Conservation (phyloP, 805 yeast species). For the Candida cerambycidarum region DNA sequence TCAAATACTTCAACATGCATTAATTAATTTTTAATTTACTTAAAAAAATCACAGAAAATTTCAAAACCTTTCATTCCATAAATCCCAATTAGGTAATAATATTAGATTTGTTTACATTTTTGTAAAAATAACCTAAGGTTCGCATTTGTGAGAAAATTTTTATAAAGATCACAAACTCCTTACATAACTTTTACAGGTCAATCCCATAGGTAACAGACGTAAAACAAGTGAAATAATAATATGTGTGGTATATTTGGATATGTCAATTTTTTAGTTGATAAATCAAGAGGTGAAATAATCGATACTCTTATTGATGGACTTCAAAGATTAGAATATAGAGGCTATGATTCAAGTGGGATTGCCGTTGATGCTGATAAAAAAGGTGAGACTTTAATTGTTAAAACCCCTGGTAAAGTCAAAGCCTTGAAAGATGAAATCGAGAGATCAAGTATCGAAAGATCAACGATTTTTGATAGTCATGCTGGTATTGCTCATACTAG, state of each 20-base stretch:
- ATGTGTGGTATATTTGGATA: slow-evolving; percentile 95
- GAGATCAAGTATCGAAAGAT: slow-evolving; percentile 50
- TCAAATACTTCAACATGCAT: background rate
- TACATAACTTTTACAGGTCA: background rate
- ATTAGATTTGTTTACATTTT: slow-evolving; percentile 12
- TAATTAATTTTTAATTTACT: background rate
- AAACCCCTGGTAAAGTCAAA: slow-evolving; percentile 89
- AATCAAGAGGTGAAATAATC: slow-evolving; percentile 87
- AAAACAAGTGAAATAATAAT: background rate
- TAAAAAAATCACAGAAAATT: background rate
- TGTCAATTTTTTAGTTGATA: slow-evolving; percentile 91
- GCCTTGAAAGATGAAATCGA: slow-evolving; percentile 69
- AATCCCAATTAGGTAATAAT: slow-evolving; percentile 9
- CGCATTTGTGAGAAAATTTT: slow-evolving; percentile 8
- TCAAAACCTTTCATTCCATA: background rate
- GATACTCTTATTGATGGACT: slow-evolving; percentile 86
- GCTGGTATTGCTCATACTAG: slow-evolving; percentile 98
- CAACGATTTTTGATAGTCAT: slow-evolving; percentile 73
- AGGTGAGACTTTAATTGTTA: slow-evolving; percentile 69
- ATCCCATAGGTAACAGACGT: background rate
- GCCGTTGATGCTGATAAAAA: slow-evolving; percentile 89
- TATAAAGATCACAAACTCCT: slow-evolving; percentile 9
- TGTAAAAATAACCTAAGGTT: slow-evolving; percentile 6
- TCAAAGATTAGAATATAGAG: slow-evolving; percentile 89
- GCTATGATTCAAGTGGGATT: slow-evolving; percentile 96